Evolutionary conservation across 1,139 yeast genomes (phyloP).

Genomic region (Debaryomyces nepalensis): DNA sequence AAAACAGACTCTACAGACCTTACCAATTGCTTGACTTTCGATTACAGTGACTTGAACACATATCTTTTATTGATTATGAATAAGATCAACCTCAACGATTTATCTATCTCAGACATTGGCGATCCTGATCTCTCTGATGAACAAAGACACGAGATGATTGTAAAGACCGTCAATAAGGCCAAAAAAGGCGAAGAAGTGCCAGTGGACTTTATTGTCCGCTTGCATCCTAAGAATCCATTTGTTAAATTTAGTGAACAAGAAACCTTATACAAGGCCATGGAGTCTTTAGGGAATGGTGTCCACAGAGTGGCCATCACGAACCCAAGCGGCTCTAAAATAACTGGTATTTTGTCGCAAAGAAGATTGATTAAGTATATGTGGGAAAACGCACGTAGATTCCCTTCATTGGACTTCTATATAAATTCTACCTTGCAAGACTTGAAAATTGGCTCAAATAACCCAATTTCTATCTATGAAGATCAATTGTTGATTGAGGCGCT

Average conservation of each 20-base stretch:
- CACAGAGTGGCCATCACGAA: constrained; percentile 88
- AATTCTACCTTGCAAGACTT: constrained; percentile 69
- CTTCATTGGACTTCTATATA: constrained; percentile 73
- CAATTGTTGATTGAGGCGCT: constrained; percentile 86
- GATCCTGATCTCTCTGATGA: constrained; percentile 20
- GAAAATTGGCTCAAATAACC: constrained; percentile 70
- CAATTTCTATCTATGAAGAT: constrained; percentile 83
- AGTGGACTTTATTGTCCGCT: constrained; percentile 73
- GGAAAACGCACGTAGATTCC: constrained; percentile 90
- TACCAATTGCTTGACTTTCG: constrained; percentile 76
- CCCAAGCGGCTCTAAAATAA: constrained; percentile 46
- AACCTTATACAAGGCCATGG: constrained; percentile 73
- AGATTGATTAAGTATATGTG: constrained; percentile 80
- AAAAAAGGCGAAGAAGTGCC: constrained; percentile 75
- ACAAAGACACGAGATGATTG: constrained; percentile 33
- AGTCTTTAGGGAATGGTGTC: constrained; percentile 86
- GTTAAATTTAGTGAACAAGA: constrained; percentile 72
- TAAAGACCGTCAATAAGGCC: constrained; percentile 50
- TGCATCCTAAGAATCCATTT: constrained; percentile 88
- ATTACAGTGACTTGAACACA: constrained; percentile 88
- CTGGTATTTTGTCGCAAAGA: constrained; percentile 88
- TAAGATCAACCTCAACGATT: constrained; percentile 51
- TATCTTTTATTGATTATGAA: constrained; percentile 77
- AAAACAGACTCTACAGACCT: constrained; percentile 48
- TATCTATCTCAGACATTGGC: constrained; percentile 33